These are phyloP conservation scores for Hemisphaericaspora xylanilytica DNA, from an alignment of 1,139 yeast genomes.

Conservation along the genomic window DNA sequence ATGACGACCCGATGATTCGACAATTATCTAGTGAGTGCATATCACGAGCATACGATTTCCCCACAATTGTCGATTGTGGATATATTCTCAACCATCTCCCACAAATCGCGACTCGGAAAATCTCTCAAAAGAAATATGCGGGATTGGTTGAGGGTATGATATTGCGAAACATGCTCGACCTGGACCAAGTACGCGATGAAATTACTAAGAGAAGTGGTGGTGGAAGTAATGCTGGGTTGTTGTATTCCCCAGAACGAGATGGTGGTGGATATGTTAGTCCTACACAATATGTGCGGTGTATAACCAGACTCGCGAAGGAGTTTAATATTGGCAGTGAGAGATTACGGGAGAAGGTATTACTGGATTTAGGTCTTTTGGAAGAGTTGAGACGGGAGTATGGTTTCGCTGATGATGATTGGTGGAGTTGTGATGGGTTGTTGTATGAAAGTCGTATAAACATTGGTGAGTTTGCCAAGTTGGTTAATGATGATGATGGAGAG, in stretches of 20 bases:
- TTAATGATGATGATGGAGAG: not conserved
- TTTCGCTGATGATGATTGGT: constrained; percentile 1
- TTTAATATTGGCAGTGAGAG: not conserved
- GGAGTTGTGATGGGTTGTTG: constrained; percentile 2
- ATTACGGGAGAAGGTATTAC: constrained; percentile 5
- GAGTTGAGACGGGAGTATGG: constrained; percentile 2
- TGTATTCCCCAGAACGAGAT: constrained; percentile 33
- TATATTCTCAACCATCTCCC: constrained; percentile 10
- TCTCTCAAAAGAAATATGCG: too few relatives aligned
- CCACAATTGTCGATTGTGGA: constrained; percentile 10
- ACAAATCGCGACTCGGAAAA: too few relatives aligned
- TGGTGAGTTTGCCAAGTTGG: too few relatives aligned
- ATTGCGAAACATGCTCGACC: constrained; percentile 10
- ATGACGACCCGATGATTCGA: constrained; percentile 59
- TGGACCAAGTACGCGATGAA: not conserved
- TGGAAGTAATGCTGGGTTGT: constrained; percentile 2
- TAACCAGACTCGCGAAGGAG: constrained; percentile 7
- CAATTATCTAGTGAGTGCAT: constrained; percentile 32
- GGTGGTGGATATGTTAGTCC: constrained; percentile 33
- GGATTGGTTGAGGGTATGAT: constrained; percentile 4
- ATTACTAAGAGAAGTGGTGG: constrained; percentile 1
- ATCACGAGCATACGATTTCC: constrained; percentile 20
- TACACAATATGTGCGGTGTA: constrained; percentile 9
- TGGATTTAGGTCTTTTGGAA: constrained; percentile 7
- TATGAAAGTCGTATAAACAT: not conserved